Conservation (phyloP, 225 moss, liverwort and hornwort genomes). For the Physcomitrellopsis africana region DNA sequence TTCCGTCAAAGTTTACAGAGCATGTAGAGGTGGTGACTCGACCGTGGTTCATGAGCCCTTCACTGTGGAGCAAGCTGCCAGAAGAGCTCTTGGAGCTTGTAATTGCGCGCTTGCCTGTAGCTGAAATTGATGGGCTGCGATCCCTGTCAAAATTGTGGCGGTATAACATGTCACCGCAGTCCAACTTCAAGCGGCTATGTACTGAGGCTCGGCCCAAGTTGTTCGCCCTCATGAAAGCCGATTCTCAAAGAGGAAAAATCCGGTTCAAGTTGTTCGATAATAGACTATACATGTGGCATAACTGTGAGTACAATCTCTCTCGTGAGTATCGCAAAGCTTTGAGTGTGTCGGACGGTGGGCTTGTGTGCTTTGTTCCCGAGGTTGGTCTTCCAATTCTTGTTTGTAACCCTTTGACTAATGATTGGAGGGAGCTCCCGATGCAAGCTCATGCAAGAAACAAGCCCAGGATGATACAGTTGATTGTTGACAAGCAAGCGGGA, state of each 20-base stretch:
- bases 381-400: conserved; percentile 34
- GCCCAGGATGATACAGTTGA: conserved; percentile 47
- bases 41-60: conserved; percentile 47
- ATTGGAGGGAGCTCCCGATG: conserved; percentile 42
- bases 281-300: conserved; percentile 44
- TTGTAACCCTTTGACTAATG: conserved; percentile 50
- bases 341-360: conserved; percentile 38
- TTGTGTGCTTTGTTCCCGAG: conserved; percentile 42
- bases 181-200: conserved; percentile 47
- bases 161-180: conserved; percentile 33
- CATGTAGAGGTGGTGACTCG: conserved; percentile 16
- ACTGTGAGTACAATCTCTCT: conserved; percentile 40
- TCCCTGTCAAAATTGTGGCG: conserved; percentile 42
- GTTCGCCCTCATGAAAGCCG: conserved; percentile 45
- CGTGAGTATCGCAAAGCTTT: conserved; percentile 35
- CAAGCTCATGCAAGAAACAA: conserved; percentile 28
- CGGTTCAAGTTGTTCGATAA: conserved; percentile 49
- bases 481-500: not conserved
- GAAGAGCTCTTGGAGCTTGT: conserved; percentile 47
- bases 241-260: conserved; percentile 35
- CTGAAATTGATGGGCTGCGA: conserved; percentile 38
- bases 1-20: conserved; percentile 2
- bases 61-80: conserved; percentile 46
- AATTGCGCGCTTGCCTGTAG: conserved; percentile 43
- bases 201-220: conserved; percentile 45